These are phyloP conservation scores for Tirmania nivea DNA, from an alignment of 495 filamentous ascomycete species.

Conservation along the genomic window DNA sequence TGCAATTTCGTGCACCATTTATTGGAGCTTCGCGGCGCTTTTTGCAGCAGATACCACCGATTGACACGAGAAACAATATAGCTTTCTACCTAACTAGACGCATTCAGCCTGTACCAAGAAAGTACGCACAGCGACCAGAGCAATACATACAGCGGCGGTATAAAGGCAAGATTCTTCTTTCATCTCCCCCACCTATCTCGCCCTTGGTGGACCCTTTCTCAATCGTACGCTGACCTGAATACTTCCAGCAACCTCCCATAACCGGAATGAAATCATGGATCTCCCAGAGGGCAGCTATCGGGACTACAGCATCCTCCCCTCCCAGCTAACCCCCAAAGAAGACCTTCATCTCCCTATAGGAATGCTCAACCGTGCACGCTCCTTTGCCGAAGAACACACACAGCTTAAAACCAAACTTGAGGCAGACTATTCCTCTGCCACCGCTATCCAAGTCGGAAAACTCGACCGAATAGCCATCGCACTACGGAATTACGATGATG, in stretches of 20 bases:
- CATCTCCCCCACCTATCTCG: too few relatives aligned
- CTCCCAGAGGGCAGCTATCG: neutral
- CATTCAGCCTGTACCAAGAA: too few relatives aligned
- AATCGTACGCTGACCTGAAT: too few relatives aligned
- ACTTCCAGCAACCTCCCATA: neutral
- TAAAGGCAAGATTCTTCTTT: too few relatives aligned
- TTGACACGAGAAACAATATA: too few relatives aligned
- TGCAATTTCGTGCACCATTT: too few relatives aligned
- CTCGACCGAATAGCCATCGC: conserved; percentile 43
- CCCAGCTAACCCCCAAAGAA: neutral
- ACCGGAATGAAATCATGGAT: neutral
- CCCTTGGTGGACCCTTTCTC: too few relatives aligned
- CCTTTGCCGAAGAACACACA: conserved; percentile 35
- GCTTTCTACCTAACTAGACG: too few relatives aligned
- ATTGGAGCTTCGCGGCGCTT: too few relatives aligned
- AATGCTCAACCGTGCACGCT: neutral
- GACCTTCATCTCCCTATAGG: neutral
- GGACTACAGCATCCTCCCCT: neutral
- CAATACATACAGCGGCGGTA: too few relatives aligned
- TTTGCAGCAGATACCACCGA: too few relatives aligned
- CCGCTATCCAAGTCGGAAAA: conserved; percentile 60
- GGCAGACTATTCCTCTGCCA: conserved; percentile 44
- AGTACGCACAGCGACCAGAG: too few relatives aligned
- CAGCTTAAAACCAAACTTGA: conserved; percentile 33
- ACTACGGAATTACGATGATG: conserved; percentile 45